A percentile compares a stretch with the other conserved stretches of the same genome.
These are phyloP conservation scores for Neoarthrinium moseri DNA, from an alignment of 2,329 filamentous ascomycete species.

Conservation along the genomic window DNA sequence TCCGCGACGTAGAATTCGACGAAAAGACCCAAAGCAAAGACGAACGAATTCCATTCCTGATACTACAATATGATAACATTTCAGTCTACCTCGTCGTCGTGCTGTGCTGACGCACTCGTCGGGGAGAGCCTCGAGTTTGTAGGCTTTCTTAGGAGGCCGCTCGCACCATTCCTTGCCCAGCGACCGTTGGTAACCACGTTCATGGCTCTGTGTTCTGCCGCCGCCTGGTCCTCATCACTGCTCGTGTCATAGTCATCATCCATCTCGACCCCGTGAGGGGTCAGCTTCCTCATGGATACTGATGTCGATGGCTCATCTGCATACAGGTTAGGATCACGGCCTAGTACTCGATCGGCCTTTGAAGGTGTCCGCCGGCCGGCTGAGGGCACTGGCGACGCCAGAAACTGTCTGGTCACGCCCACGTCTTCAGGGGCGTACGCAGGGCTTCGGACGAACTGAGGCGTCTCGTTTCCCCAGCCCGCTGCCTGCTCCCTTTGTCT, in stretches of 20 bases:
- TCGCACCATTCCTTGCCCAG: conserved; percentile 33
- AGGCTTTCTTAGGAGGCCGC: conserved; percentile 28
- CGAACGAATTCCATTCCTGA: neutral
- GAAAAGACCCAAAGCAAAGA: neutral
- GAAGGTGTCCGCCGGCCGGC: conserved; percentile 40
- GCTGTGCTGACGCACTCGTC: conserved; percentile 1
- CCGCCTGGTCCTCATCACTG: conserved; percentile 33
- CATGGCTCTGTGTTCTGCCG: conserved; percentile 42
- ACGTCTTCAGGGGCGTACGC: conserved; percentile 25
- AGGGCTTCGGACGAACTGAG: conserved; percentile 16
- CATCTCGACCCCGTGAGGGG: conserved; percentile 39
- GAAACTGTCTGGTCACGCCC: conserved; percentile 28
- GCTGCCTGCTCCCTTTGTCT: conserved; percentile 62
- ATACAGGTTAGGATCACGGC: conserved; percentile 56
- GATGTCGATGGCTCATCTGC: conserved; percentile 43
- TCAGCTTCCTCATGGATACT: conserved; percentile 47
- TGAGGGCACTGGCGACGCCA: conserved; percentile 17
- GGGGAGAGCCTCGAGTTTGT: conserved; percentile 12
- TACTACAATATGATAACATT: too few species aligned
- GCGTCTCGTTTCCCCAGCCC: conserved; percentile 58
- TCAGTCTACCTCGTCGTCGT: conserved; percentile 15
- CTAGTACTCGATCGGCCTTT: conserved; percentile 59
- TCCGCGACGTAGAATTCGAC: too few species aligned
- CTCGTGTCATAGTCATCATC: conserved; percentile 36
- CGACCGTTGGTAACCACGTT: conserved; percentile 38